A percentile compares a stretch with the other conserved stretches of the same genome.
phyloP scores from a whole-genome alignment of 345 rosid species.

The Cardamine chenopodiifolia region DNA sequence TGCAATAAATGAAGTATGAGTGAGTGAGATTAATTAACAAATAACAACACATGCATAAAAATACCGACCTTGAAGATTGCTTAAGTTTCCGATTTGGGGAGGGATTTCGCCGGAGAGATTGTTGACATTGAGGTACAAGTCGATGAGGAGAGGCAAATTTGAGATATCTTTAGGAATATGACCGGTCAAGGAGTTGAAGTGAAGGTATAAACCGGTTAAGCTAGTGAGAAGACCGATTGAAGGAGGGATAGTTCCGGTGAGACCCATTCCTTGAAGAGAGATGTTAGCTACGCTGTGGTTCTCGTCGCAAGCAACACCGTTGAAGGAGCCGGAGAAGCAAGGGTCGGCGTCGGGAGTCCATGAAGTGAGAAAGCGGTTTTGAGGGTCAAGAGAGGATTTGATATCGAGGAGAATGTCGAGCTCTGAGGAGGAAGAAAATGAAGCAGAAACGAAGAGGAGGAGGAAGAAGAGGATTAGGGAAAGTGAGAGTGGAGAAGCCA shows the following conservation, averaged over 20 bases:
- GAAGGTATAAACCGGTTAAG: slow-evolving; percentile 89
- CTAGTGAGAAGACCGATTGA: slow-evolving; percentile 70
- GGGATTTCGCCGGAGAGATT: slow-evolving; percentile 83
- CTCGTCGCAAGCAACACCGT: slow-evolving; percentile 87
- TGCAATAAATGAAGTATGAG: slow-evolving; percentile 28
- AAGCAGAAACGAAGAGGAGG: slow-evolving; percentile 33
- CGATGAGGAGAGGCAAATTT: slow-evolving; percentile 58
- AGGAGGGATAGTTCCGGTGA: slow-evolving; percentile 71
- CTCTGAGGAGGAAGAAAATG: slow-evolving; percentile 58
- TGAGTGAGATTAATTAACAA: background rate
- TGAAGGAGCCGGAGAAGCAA: slow-evolving; percentile 60
- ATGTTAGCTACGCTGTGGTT: slow-evolving; percentile 72
- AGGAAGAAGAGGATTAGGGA: slow-evolving; percentile 42
- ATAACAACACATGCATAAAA: slow-evolving; percentile 36
- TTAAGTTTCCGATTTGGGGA: slow-evolving; percentile 63
- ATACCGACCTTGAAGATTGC: slow-evolving; percentile 79
- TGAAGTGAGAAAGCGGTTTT: slow-evolving; percentile 64
- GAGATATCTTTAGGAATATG: slow-evolving; percentile 78
- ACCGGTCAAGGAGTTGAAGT: slow-evolving; percentile 79
- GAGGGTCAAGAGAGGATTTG: slow-evolving; percentile 83
- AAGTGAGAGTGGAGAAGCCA: slow-evolving; percentile 42
- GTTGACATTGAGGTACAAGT: slow-evolving; percentile 86
- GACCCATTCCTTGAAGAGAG: slow-evolving; percentile 90
- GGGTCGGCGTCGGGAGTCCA: slow-evolving; percentile 67
- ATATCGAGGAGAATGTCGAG: slow-evolving; percentile 67